Conservation (phyloP, 495 filamentous ascomycete genomes). For the Chaetomium tenue region DNA sequence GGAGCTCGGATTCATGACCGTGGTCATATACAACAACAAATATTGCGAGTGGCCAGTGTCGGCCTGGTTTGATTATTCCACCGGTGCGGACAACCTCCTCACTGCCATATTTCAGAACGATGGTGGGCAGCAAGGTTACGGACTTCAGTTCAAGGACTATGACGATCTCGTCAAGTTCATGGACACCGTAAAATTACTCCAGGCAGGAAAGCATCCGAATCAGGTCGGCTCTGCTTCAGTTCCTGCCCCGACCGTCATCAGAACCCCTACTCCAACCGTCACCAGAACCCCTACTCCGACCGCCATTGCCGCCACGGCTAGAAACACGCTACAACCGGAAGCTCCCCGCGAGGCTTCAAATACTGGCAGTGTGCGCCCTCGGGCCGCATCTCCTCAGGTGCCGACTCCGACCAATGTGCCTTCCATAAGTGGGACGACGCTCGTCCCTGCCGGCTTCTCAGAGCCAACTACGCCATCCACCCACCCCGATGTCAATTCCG, state of each 20-base stretch:
- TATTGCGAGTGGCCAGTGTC: conserved; percentile 19
- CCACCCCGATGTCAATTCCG: not conserved
- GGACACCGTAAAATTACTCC: not conserved
- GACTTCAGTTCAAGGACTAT: not conserved
- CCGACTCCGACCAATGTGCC: not conserved
- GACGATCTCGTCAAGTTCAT: not conserved
- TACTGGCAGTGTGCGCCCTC: no score
- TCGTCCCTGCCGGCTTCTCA: no score
- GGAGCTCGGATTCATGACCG: conserved; percentile 11
- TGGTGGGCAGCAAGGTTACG: not conserved
- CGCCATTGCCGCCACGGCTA: not conserved
- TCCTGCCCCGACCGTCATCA: not conserved
- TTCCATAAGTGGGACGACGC: not conserved
- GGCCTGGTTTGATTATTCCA: conserved; percentile 10
- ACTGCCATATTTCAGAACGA: not conserved
- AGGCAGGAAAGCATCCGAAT: not conserved
- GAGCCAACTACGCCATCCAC: no score
- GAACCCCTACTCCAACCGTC: no score
- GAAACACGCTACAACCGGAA: not conserved
- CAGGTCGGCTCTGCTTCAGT: not conserved
- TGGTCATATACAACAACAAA: not conserved
- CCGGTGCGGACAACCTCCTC: not conserved
- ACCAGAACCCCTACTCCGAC: no score
- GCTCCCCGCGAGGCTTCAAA: not conserved
- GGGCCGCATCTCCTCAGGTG: not conserved